Conservation (phyloP, 805 yeast genomes). For the Komagataella populi region DNA sequence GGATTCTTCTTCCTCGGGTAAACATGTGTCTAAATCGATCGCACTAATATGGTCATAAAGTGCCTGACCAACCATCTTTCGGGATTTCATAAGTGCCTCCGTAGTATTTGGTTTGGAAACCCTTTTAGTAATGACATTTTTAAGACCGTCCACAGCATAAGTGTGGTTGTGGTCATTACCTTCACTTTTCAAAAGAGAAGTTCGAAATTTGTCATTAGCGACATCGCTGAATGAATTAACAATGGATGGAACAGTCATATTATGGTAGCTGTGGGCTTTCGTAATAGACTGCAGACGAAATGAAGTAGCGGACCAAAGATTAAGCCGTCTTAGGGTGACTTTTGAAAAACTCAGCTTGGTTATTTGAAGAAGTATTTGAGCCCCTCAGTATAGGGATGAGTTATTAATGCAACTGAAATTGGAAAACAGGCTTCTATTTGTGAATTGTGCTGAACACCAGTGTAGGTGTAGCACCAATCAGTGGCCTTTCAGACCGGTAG, state of each 20-base stretch:
- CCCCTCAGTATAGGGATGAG: background rate
- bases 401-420: background rate
- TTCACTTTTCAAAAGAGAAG: background rate
- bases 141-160: background rate
- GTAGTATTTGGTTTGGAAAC: background rate
- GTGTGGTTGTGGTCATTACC: background rate
- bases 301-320: background rate
- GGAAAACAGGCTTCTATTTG: background rate
- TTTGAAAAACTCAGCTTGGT: background rate
- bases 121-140: background rate
- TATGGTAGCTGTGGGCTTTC: background rate
- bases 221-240: background rate
- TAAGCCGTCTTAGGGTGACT: background rate
- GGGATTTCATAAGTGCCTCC: slow-evolving; percentile 7
- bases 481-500: background rate
- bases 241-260: background rate
- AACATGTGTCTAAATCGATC: slow-evolving; percentile 45
- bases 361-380: background rate
- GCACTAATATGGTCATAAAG: slow-evolving; percentile 22
- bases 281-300: background rate
- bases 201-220: background rate
- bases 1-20: slow-evolving; percentile 70
- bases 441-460: background rate
- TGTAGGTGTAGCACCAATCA: background rate
- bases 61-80: slow-evolving; percentile 23